Evolutionary conservation across 805 yeast species (phyloP).

Genomic region (Wickerhamomyces pijperi): DNA sequence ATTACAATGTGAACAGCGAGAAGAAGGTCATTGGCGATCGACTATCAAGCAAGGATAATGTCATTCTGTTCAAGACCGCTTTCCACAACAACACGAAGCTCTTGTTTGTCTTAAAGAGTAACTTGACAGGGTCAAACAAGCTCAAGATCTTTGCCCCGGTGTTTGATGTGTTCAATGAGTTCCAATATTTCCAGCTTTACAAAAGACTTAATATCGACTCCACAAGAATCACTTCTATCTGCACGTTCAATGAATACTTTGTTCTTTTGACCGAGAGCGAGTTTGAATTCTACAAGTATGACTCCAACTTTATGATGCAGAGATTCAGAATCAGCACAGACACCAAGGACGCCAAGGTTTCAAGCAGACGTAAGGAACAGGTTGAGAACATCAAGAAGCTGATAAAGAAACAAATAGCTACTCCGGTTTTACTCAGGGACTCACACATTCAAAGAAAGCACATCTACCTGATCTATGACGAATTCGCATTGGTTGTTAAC

Average conservation of each 20-base stretch:
- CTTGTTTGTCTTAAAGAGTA: constrained; percentile 43
- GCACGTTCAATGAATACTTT: constrained; percentile 50
- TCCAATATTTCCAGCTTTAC: constrained; percentile 31
- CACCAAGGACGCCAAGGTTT: constrained; percentile 3
- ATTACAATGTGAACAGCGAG: constrained; percentile 29
- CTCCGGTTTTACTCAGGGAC: constrained; percentile 56
- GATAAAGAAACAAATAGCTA: constrained; percentile 25
- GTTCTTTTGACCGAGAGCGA: constrained; percentile 60
- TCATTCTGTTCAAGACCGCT: constrained; percentile 57
- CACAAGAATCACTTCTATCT: constrained; percentile 50
- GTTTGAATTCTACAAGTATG: constrained; percentile 52
- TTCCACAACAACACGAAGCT: constrained; percentile 50
- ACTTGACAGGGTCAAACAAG: constrained; percentile 22
- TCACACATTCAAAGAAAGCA: constrained; percentile 35
- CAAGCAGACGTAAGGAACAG: constrained; percentile 16
- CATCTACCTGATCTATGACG: constrained; percentile 56
- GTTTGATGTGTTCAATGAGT: constrained; percentile 36
- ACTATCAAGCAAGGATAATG: constrained; percentile 37
- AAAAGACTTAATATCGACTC: constrained; percentile 38
- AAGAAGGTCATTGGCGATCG: constrained; percentile 33
- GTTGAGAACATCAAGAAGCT: constrained; percentile 30
- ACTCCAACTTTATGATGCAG: constrained; percentile 40
- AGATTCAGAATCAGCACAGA: constrained; percentile 37
- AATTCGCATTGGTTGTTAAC: constrained; percentile 57
- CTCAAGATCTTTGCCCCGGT: constrained; percentile 51